Conservation (phyloP, 2,329 filamentous ascomycete genomes). For the Epichloe hybrida region DNA sequence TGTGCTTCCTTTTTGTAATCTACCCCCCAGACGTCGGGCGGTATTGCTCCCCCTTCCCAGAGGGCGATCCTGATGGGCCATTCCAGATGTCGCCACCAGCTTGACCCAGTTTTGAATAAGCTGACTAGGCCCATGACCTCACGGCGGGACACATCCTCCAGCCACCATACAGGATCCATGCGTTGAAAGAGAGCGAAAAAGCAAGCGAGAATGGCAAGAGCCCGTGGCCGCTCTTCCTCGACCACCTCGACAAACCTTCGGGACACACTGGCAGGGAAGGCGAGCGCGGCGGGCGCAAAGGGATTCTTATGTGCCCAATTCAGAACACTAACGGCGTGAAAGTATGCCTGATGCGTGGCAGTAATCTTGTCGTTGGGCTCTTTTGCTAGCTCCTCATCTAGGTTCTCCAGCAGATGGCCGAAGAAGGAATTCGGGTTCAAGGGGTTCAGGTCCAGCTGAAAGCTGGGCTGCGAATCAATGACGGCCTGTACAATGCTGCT, state of each 20-base stretch:
- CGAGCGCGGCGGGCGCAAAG: conserved; percentile 42
- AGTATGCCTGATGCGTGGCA: conserved; percentile 38
- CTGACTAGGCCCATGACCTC: conserved; percentile 52
- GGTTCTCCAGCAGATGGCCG: conserved; percentile 41
- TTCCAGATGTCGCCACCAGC: conserved; percentile 48
- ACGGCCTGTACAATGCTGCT: conserved; percentile 45
- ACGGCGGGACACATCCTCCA: conserved; percentile 50
- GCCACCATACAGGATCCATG: conserved; percentile 54
- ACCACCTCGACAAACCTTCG: conserved; percentile 48
- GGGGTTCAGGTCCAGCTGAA: conserved; percentile 45
- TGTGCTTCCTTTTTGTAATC: conserved; percentile 31
- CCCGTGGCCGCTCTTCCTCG: conserved; percentile 43
- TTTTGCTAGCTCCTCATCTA: conserved; percentile 40
- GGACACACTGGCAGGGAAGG: conserved; percentile 52
- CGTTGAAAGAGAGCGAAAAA: conserved; percentile 54
- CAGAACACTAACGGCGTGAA: conserved; percentile 50
- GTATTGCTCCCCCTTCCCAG: conserved; percentile 40
- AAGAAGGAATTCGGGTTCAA: conserved; percentile 42
- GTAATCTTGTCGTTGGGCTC: conserved; percentile 18
- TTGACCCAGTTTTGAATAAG: conserved; percentile 42
- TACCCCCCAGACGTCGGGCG: conserved; percentile 42
- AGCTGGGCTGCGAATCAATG: conserved; percentile 48
- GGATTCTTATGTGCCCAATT: conserved; percentile 53
- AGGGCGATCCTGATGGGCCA: conserved; percentile 47
- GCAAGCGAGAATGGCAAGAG: conserved; percentile 49